Conservation (phyloP, 768 basidiomycete genomes). For the Pulveroboletus sp. region DNA sequence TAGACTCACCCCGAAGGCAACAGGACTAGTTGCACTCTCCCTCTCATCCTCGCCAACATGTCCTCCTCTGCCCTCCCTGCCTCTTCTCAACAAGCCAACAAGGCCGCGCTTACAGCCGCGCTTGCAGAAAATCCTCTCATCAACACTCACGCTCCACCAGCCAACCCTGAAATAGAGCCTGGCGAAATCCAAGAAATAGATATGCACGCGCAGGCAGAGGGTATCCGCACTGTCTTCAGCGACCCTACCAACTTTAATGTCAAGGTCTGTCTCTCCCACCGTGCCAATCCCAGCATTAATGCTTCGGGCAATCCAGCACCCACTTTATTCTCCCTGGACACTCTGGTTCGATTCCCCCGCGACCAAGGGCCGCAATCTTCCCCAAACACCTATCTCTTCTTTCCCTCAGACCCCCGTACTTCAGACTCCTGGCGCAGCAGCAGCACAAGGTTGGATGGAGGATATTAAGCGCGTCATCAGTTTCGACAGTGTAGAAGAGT, state of each 20-base stretch:
- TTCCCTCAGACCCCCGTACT: conserved; percentile 72
- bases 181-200: conserved; percentile 87
- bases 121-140: conserved; percentile 49
- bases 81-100: conserved; percentile 70
- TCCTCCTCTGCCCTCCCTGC: conserved; percentile 48
- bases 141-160: conserved; percentile 7
- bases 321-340: conserved; percentile 91
- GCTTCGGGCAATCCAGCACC: conserved; percentile 54
- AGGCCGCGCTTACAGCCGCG: conserved; percentile 73
- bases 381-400: conserved; percentile 75
- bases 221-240: conserved; percentile 88
- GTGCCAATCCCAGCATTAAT: neutral
- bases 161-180: conserved; percentile 51
- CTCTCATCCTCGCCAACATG: conserved; percentile 13
- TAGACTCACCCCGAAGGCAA: conserved; percentile 1
- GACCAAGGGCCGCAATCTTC: conserved; percentile 85
- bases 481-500: conserved; percentile 97
- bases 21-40: neutral
- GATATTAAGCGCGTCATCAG: conserved; percentile 95
- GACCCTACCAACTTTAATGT: conserved; percentile 93
- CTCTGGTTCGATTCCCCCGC: conserved; percentile 97
- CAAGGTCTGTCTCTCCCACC: conserved; percentile 54
- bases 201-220: conserved; percentile 78
- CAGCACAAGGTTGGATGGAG: conserved; percentile 96
- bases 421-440: conserved; percentile 65